Evolutionary conservation across 257 asterid genomes (phyloP), one percentile per base, ranked within the genome.

Genomic region (Cordia subcordata): DNA sequence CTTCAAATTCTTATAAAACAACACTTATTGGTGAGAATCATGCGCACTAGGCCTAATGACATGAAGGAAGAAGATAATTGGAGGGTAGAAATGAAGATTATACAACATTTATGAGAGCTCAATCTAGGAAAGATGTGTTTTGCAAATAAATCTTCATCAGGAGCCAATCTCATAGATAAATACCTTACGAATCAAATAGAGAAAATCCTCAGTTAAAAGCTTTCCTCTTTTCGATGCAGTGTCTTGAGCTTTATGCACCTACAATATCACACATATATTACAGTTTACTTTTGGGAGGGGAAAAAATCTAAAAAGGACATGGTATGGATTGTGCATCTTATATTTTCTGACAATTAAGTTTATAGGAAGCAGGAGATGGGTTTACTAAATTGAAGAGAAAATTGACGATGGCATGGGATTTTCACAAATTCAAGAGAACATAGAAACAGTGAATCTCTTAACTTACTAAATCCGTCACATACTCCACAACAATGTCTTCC

Each of bases 181-280:
- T 75, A 90, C 97, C 95, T 85, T 85, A 11, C 94, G 84, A 35
- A 90, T 87, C 51, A 81, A 79, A 63, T 82, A 87, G 67, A 90
- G 85, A 64, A 87, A 87, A 68, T 90, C 98, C 69, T 90, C 98
- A 0, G 90, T 81, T 75, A 90, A 57, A 74, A 87, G 91, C 77
- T 82, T 87, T 62, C 98, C 98, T 66, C 98, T 69, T 68, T 85
- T 87, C 46, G 89, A 53, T 57, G 95, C 94, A 67, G 69, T 38
- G 37, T 87, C 91, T 72, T 90, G 96, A 80, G 98, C 95, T 79
- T 90, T 87, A 68, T 90, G 88, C 59, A 87, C 95, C 96, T 87
- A 33, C 19, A 18, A 23, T 10, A 52, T 21, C 13, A 72, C 13
- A 15, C 37, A 45, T 46, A 38, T 49, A 18, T 9, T 51, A 11